Evolutionary conservation across 352 stramenopile genomes (phyloP).

Genomic region (Globisporangium yorkense): DNA sequence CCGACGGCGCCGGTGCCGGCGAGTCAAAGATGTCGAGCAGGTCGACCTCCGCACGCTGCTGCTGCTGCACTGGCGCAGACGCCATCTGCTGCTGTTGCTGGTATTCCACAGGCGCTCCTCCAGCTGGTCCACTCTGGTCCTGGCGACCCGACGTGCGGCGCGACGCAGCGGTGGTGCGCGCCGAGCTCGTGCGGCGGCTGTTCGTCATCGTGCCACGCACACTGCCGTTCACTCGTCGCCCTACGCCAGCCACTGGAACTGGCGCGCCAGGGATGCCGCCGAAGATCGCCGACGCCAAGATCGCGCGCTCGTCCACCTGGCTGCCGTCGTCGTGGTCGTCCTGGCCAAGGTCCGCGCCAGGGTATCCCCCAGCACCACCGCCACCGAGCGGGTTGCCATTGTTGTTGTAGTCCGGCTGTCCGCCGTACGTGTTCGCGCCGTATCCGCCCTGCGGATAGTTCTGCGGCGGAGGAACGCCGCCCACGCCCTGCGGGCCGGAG

Average conservation of each 20-base stretch:
- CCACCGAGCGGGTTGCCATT: conserved; percentile 8
- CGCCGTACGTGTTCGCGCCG: conserved; percentile 9
- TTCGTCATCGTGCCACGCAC: conserved; percentile 9
- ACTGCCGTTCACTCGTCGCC: conserved; percentile 32
- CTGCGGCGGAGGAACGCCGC: conserved; percentile 3
- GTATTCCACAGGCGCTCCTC: conserved; percentile 17
- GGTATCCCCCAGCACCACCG: conserved; percentile 22
- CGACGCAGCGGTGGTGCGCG: conserved; percentile 14
- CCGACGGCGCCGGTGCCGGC: conserved; percentile 24
- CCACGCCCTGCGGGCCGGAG: conserved; percentile 5
- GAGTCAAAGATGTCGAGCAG: conserved; percentile 84
- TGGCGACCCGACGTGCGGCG: conserved; percentile 31
- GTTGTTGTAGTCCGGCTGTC: conserved; percentile 8
- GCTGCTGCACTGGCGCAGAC: conserved; percentile 9
- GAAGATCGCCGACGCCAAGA: conserved; percentile 95
- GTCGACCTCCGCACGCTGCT: conserved; percentile 64
- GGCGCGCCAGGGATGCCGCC: conserved; percentile 89
- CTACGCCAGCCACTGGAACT: conserved; percentile 28
- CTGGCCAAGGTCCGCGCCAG: conserved; percentile 31
- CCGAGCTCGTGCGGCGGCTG: conserved; percentile 27
- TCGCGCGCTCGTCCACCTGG: conserved; percentile 64
- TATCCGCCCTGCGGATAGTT: conserved; percentile 17
- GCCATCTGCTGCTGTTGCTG: conserved; percentile 21
- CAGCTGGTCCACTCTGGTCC: conserved; percentile 32
- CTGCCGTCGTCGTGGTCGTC: conserved; percentile 47